A percentile compares a stretch with the other conserved stretches of the same genome.
These are phyloP conservation scores for Cynara cardunculus DNA, from an alignment of 129 eudicot species.

Conservation along the genomic window DNA sequence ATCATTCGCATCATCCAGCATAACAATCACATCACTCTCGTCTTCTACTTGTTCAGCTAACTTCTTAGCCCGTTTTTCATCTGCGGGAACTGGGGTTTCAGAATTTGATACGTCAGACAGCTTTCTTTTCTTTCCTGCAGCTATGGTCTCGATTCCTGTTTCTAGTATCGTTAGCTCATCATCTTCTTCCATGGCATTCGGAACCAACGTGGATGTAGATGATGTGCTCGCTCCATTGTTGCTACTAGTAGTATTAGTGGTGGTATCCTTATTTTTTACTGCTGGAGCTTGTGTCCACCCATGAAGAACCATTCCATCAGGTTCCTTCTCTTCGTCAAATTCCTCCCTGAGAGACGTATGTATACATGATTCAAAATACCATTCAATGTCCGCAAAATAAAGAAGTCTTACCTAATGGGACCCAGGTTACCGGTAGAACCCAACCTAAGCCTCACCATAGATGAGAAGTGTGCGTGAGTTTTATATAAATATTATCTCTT, in stretches of 20 bases:
- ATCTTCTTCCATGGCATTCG: conserved; percentile 40
- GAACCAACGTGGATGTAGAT: conserved; percentile 28
- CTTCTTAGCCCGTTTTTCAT: conserved; percentile 41
- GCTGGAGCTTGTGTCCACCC: conserved; percentile 84
- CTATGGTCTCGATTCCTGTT: conserved; percentile 28
- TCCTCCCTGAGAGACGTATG: conserved; percentile 56
- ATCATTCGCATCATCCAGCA: conserved; percentile 47
- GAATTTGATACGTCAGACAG: conserved; percentile 40
- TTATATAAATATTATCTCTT: neutral
- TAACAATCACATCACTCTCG: conserved; percentile 33
- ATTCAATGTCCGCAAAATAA: neutral
- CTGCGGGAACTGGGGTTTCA: conserved; percentile 12
- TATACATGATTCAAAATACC: neutral
- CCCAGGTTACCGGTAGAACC: neutral
- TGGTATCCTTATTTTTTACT: conserved; percentile 30
- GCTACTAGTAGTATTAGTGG: neutral
- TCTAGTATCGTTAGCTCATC: conserved; percentile 43
- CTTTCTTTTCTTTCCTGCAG: conserved; percentile 69
- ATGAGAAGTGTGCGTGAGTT: neutral
- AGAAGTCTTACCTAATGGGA: neutral
- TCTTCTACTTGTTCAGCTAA: conserved; percentile 38
- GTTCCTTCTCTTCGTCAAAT: conserved; percentile 97
- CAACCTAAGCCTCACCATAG: neutral
- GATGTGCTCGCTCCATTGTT: conserved; percentile 70
- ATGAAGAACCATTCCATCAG: conserved; percentile 86